Evolutionary conservation across 345 rosid genomes (phyloP), one percentile per base, ranked within the genome.

Genomic region (Linum lewisii): DNA sequence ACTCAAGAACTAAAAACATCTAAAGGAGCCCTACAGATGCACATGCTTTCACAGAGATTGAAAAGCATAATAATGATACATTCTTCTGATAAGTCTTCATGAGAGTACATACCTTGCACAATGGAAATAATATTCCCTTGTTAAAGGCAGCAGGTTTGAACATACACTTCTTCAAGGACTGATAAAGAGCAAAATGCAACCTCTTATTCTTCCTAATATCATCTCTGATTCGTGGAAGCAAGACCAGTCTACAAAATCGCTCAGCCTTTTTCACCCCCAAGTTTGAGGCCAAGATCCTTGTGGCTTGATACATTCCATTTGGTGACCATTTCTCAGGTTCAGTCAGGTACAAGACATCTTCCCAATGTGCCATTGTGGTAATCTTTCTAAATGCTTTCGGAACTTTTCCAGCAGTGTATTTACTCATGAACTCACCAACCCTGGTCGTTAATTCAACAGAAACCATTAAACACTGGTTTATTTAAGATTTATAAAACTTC

Each of bases 271-370:
- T 79, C 3, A 78, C 75, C 65, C 76, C 69, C 75, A 93, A 77
- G 77, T 85, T 85, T 62, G 95, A 86, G 61, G 92, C 73, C 76
- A 89, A 84, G 59, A 89, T 84, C 69, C 90, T 81, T 13, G 95
- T 93, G 14, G 99, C 96, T 67, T 90, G 95, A 78, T 54, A 90
- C 87, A 90, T 70, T 22, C 96, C 97, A 60, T 79, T 84, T n/a
- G 97, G 92, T 8, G 96, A 84, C 99, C 99, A 93, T 50, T 81
- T 84, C 83, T 84, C 90, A 6, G 99, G 97, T 74, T 93, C 89
- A 13, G 96, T 89, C 57, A 93, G 75, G 77, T 85, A 81, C 60
- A 93, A 67, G 29, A 89, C 78, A 62, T 87, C 96, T 80, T 89
- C 95, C 97, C 97, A 93, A 14, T 73, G 72, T 74, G 77, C 82